phyloP scores from a whole-genome alignment of 495 filamentous ascomycete species.

The Talaromyces proteolyticus region DNA sequence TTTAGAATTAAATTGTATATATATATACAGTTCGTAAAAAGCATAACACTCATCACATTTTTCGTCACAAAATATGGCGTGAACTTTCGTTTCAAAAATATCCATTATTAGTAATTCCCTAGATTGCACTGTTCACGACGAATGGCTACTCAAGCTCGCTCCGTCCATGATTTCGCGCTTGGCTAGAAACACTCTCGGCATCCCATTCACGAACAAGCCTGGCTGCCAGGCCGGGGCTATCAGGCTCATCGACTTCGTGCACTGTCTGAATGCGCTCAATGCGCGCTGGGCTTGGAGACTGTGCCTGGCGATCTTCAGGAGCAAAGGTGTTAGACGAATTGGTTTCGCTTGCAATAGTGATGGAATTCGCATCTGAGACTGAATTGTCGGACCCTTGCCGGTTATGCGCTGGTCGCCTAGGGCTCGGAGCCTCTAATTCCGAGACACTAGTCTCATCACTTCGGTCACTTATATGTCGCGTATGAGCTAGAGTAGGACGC shows the following conservation, averaged over 20 bases:
- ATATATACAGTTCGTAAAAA: too few species aligned
- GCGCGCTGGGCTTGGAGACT: not conserved
- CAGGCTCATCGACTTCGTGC: slow-evolving; percentile 1
- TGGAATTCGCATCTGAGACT: not conserved
- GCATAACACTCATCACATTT: too few species aligned
- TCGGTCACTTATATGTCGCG: not conserved
- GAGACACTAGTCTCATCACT: slow-evolving; percentile 6
- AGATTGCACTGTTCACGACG: too few species aligned
- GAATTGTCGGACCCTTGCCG: slow-evolving; percentile 2
- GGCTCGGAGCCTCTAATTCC: not conserved
- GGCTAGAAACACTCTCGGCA: not conserved
- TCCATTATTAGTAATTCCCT: too few species aligned
- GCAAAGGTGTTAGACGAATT: not conserved
- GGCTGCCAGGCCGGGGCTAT: not conserved
- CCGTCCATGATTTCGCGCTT: not conserved
- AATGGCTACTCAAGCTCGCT: not conserved
- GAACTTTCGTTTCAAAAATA: too few species aligned
- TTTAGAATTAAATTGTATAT: too few species aligned
- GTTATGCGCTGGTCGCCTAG: not conserved
- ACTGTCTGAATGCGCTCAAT: not conserved
- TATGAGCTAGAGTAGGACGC: not conserved
- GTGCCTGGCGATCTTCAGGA: not conserved
- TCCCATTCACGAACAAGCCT: too few species aligned
- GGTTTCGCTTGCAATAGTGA: not conserved
- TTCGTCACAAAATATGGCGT: too few species aligned